phyloP scores from a whole-genome alignment of 108 stramenopile genomes.

The Cyclotella sp. region DNA sequence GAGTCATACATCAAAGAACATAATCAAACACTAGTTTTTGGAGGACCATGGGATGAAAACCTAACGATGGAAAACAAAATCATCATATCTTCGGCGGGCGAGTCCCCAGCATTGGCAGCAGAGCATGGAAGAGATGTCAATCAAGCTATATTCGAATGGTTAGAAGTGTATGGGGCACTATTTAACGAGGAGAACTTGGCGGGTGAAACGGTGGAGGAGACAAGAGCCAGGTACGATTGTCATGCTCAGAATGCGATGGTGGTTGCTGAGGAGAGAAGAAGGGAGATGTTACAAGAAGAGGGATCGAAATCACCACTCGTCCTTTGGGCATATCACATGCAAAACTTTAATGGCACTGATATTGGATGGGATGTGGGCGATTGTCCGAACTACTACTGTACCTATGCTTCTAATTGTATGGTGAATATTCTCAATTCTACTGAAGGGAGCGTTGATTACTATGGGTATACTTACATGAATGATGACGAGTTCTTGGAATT shows the following conservation, averaged over 20 bases:
- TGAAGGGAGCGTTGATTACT: slow-evolving; percentile 8
- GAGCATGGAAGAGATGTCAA: slow-evolving; percentile 33
- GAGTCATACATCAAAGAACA: background rate
- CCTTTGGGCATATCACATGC: slow-evolving; percentile 27
- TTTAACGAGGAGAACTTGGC: slow-evolving; percentile 64
- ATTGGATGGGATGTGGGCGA: slow-evolving; percentile 31
- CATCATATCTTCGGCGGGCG: slow-evolving; percentile 26
- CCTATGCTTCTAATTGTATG: slow-evolving; percentile 29
- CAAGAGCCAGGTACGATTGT: slow-evolving; percentile 53
- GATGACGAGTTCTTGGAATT: slow-evolving; percentile 41
- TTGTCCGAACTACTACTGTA: slow-evolving; percentile 32
- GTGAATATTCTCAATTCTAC: slow-evolving; percentile 20
- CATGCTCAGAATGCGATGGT: slow-evolving; percentile 48
- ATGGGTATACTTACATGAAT: slow-evolving; percentile 1
- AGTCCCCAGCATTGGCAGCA: slow-evolving; percentile 12
- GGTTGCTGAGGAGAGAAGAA: slow-evolving; percentile 3
- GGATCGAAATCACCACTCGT: background rate
- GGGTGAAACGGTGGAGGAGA: slow-evolving; percentile 37
- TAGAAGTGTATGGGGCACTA: slow-evolving; percentile 52
- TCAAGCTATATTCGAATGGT: slow-evolving; percentile 69
- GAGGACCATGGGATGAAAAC: slow-evolving; percentile 11
- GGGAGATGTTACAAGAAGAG: background rate
- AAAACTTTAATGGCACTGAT: slow-evolving; percentile 16
- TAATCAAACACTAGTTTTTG: background rate
- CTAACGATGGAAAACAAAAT: slow-evolving; percentile 12